Conservation (phyloP, 2,329 filamentous ascomycete genomes). For the Alternaria panax region DNA sequence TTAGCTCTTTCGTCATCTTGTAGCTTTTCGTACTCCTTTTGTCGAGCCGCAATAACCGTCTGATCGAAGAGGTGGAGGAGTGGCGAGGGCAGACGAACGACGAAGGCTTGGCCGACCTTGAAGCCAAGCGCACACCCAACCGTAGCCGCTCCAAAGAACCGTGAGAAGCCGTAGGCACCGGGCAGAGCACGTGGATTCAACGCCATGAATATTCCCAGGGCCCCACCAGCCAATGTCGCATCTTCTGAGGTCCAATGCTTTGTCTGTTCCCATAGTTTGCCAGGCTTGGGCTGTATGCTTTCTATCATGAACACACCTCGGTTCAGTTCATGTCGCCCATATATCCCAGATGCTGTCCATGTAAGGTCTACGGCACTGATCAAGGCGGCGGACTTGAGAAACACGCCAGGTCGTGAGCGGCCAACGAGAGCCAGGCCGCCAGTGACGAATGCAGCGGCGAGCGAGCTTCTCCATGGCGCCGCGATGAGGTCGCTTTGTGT, state of each 20-base stretch:
- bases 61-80: constrained; percentile 6
- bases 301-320: constrained; percentile 29
- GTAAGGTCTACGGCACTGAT: constrained; percentile 19
- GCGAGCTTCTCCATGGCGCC: constrained; percentile 12
- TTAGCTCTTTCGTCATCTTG: constrained; percentile 18
- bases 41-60: neutral
- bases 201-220: constrained; percentile 20
- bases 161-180: constrained; percentile 23
- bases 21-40: constrained; percentile 13
- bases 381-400: constrained; percentile 23
- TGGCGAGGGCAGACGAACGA: constrained; percentile 3
- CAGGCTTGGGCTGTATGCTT: constrained; percentile 22
- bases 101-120: constrained; percentile 7
- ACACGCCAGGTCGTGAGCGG: constrained; percentile 25
- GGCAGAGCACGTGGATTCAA: constrained; percentile 27
- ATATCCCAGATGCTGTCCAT: constrained; percentile 12
- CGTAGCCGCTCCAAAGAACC: constrained; percentile 26
- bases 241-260: constrained; percentile 28
- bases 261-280: constrained; percentile 32
- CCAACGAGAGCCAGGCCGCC: constrained; percentile 24
- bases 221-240: constrained; percentile 21
- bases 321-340: constrained; percentile 26
- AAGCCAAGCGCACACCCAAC: constrained; percentile 24
- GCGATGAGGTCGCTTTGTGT: constrained; percentile 15
- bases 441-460: constrained; percentile 17